These are phyloP conservation scores for Persicaria maculosa DNA, from an alignment of 148 eudicot species.

Conservation along the genomic window DNA sequence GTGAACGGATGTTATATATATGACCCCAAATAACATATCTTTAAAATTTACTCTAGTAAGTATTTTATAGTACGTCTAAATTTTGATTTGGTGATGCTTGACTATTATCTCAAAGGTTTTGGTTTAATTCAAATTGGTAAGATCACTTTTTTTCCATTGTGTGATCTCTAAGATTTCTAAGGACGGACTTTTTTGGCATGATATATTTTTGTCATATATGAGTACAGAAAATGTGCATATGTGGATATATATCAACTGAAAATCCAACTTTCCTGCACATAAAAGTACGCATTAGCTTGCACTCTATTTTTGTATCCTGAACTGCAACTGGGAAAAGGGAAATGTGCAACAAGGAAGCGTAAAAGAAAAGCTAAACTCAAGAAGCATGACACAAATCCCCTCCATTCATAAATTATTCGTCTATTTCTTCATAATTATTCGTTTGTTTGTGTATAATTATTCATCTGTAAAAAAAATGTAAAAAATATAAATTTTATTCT, in stretches of 20 bases:
- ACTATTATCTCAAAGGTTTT: too few species aligned
- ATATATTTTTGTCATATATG: not conserved
- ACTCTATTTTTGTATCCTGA: not conserved
- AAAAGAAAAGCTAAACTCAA: not conserved
- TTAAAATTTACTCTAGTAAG: too few species aligned
- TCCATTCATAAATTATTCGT: too few species aligned
- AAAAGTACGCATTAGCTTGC: not conserved
- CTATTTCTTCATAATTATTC: too few species aligned
- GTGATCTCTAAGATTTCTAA: not conserved
- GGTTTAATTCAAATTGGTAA: too few species aligned
- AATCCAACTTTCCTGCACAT: not conserved
- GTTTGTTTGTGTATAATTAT: too few species aligned
- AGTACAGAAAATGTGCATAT: not conserved
- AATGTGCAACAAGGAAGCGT: not conserved
- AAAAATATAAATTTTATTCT: too few species aligned
- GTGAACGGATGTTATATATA: too few species aligned
- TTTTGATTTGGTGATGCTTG: too few species aligned
- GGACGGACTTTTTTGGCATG: not conserved
- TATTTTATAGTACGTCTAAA: too few species aligned
- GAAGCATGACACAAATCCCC: not conserved
- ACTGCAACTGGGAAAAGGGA: not conserved
- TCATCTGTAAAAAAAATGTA: too few species aligned
- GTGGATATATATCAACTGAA: not conserved
- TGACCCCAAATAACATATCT: too few species aligned
- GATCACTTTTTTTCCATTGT: not conserved